Evolutionary conservation across 768 basidiomycete species (phyloP), one percentile per base, ranked within the genome.

Genomic region (Porphyrellus cyaneotinctus): DNA sequence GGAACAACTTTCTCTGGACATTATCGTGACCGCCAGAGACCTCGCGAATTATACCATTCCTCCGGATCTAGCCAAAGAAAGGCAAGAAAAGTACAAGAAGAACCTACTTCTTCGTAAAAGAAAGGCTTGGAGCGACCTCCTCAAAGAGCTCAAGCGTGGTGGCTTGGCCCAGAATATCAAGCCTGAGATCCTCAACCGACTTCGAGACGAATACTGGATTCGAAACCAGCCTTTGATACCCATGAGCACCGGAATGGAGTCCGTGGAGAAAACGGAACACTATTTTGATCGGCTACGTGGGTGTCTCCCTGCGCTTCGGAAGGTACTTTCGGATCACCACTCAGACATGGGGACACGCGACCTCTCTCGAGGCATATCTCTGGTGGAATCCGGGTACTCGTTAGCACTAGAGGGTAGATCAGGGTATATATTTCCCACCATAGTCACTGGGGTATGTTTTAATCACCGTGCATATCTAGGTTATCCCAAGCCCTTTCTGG

Each of bases 41-140:
- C 78, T 97, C 23, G 76, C 83, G 2, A 70, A 67, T 2, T 61
- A 76, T 15, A 50, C 73, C 1, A 61, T 82, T 37, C 74, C 83
- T 4, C 52, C 66, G 15, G 74, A 74, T 17, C 65, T 73, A 32
- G 68, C 72, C 12, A 68, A 67, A 50, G 80, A 82, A 49, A 79
- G 73, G 60, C 81, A 75, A 54, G 80, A 72, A 53, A 89, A 83
- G 71, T 80, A 78, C 58, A 76, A 71, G 48, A 95, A 94, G 66
- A 81, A 84, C 20, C 70, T 97, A 11, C 74, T 88, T 36, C 80
- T 81, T 4, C 81, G 91, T 43, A 99, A 98, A 73, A 76, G 88
- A 56, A 91, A 90, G 64, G 94, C 94, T 1, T 92, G 87, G 81
- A 85, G 87, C 24, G 94, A 98, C 64, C 75, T 97, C 18, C 74